Evolutionary conservation across 2,329 filamentous ascomycete species (phyloP), one percentile per base, ranked within the genome.

Genomic region (Tolypocladium ovalisporum): DNA sequence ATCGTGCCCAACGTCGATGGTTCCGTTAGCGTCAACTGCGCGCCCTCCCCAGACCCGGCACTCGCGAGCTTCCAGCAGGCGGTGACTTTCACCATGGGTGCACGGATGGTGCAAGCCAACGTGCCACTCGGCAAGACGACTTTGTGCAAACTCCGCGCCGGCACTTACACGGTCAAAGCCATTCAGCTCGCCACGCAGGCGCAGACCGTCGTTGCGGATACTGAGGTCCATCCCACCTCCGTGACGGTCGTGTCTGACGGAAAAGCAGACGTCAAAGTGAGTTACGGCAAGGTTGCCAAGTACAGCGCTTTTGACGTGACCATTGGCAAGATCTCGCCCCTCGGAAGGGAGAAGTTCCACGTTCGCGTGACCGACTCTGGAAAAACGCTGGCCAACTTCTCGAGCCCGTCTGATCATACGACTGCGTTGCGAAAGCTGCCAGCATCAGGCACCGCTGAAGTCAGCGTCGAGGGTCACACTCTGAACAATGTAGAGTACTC

Each of bases 241-340:
- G 15, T 56, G 29, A 51, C 34, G 15, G 24, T 56, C 32, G 35
- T n/a, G 22, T 7, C 22, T 12, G 44, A 32, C 22, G 34, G 27
- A 24, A 19, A 32, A 1, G 36, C 24, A 7, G n/a, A 10, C 6
- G 40, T 54, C 19, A n/a, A 34, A 6, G 44, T 57, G 15, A 55
- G 35, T 12, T 57, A 54, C 29, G 52, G 35, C 40, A 4, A 7
- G 12, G 53, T 55, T 1, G 6, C 7, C n/a, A 55, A 4, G n/a
- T 57, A 32, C 52, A 42, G 52, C 12, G 56, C 56, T 8, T 42
- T 57, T 10, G 32, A 57, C 44, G 42, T 57, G 40, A 55, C 40
- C 13, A 39, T 57, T n/a, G 56, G 56, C 22, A 15, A 52, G 6
- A 42, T 57, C 35, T 34, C 9, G 8, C 5, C 32, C 0, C 56